Evolutionary conservation across 768 basidiomycete species (phyloP).

Genomic region (Suillus spraguei): DNA sequence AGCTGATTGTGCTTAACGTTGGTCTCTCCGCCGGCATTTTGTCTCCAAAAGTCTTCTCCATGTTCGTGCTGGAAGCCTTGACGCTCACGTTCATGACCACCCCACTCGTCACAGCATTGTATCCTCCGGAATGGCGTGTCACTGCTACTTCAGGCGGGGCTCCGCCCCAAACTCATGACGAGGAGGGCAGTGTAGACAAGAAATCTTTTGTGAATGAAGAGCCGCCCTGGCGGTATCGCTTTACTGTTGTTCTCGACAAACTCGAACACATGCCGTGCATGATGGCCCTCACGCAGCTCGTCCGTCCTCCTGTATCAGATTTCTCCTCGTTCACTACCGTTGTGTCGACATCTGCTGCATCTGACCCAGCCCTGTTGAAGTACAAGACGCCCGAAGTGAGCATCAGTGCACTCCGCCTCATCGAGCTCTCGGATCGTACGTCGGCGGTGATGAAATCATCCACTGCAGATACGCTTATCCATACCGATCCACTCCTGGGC

Average conservation of each 20-base stretch:
- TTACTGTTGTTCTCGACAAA: slow-evolving; percentile 88
- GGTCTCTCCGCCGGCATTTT: slow-evolving; percentile 83
- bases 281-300: slow-evolving; percentile 87
- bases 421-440: slow-evolving; percentile 76
- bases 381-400: slow-evolving; percentile 35
- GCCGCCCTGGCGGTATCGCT: slow-evolving; percentile 53
- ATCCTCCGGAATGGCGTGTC: slow-evolving; percentile 62
- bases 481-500: slow-evolving; percentile 70
- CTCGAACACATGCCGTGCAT: slow-evolving; percentile 87
- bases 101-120: slow-evolving; percentile 65
- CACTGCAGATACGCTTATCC: slow-evolving; percentile 64
- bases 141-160: slow-evolving; percentile 43
- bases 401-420: slow-evolving; percentile 81
- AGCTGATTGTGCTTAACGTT: slow-evolving; percentile 95
- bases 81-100: slow-evolving; percentile 87
- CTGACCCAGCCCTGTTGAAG: slow-evolving; percentile 7
- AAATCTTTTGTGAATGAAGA: slow-evolving; percentile 17
- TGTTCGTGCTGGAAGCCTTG: slow-evolving; percentile 90
- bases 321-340: slow-evolving; percentile 14
- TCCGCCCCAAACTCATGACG: slow-evolving; percentile 26
- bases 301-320: slow-evolving; percentile 46
- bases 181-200: slow-evolving; percentile 28
- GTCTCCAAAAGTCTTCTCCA: slow-evolving; percentile 78
- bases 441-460: slow-evolving; percentile 70
- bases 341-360: slow-evolving; percentile 11